Conservation (phyloP, 2,329 filamentous ascomycete genomes). For the Ophiocordyceps robertsii region DNA sequence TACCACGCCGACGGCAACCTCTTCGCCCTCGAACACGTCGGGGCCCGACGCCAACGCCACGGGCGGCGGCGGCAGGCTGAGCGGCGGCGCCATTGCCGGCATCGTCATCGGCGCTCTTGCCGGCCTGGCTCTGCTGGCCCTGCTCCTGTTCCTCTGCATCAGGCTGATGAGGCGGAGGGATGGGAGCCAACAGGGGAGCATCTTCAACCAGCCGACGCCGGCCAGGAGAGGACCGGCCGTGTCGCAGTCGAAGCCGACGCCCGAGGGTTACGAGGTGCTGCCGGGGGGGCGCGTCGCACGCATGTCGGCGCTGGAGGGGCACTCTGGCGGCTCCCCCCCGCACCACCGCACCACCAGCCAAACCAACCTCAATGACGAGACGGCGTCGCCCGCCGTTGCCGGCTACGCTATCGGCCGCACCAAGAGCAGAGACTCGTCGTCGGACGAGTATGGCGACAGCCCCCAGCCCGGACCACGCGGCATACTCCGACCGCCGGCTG, state of each 20-base stretch:
- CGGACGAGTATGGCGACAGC: conserved; percentile 58
- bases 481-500: conserved; percentile 43
- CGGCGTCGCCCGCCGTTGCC: conserved; percentile 21
- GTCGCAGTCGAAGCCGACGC: conserved; percentile 20
- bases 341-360: conserved; percentile 26
- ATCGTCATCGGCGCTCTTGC: conserved; percentile 72
- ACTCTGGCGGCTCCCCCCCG: conserved; percentile 47
- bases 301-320: conserved; percentile 85
- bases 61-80: conserved; percentile 34
- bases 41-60: conserved; percentile 12
- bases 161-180: conserved; percentile 32
- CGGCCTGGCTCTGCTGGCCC: conserved; percentile 55
- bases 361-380: neutral
- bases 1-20: conserved; percentile 30
- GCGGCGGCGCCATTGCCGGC: conserved; percentile 81
- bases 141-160: conserved; percentile 56
- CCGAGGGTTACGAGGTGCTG: conserved; percentile 56
- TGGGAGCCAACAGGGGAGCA: conserved; percentile 52
- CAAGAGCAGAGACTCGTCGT: conserved; percentile 46
- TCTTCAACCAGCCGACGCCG: conserved; percentile 85
- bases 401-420: conserved; percentile 31
- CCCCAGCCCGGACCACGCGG: conserved; percentile 53
- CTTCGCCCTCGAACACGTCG: conserved; percentile 6
- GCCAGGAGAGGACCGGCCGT: conserved; percentile 35
- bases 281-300: conserved; percentile 83